phyloP scores from a whole-genome alignment of 2,329 filamentous ascomycete genomes.

The Pseudogymnoascus sp. region DNA sequence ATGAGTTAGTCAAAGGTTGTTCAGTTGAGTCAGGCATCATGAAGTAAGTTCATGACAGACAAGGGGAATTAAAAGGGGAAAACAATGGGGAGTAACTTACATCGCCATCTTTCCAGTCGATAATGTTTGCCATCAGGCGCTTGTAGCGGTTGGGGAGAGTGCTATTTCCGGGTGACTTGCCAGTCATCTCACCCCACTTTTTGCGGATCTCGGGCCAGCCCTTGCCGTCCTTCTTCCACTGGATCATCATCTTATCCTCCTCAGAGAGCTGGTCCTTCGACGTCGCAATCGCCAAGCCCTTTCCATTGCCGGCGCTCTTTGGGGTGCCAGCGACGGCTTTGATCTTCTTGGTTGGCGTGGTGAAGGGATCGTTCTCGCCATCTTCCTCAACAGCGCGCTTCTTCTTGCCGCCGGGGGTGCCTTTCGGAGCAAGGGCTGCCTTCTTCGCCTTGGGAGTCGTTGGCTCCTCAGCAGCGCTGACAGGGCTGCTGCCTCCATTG shows the following conservation, averaged over 20 bases:
- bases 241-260: not conserved
- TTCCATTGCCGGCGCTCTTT: not conserved
- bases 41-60: no score
- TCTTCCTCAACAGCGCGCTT: not conserved
- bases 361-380: not conserved
- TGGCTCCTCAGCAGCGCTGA: not conserved
- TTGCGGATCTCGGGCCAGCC: not conserved
- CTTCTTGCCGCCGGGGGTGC: not conserved
- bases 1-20: no score
- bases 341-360: not conserved
- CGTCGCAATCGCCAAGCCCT: not conserved
- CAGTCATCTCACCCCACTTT: not conserved
- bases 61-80: no score
- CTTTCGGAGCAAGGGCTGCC: not conserved
- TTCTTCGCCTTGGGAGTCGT: not conserved
- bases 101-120: constrained; percentile 1
- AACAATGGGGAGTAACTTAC: no score
- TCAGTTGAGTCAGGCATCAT: no score
- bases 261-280: not conserved
- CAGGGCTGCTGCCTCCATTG: not conserved
- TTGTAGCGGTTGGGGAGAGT: not conserved
- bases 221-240: not conserved
- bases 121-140: not conserved
- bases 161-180: not conserved
- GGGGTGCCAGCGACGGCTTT: not conserved